Evolutionary conservation across 2,329 filamentous ascomycete species (phyloP).

Genomic region (Pseudogymnoascus sp.): DNA sequence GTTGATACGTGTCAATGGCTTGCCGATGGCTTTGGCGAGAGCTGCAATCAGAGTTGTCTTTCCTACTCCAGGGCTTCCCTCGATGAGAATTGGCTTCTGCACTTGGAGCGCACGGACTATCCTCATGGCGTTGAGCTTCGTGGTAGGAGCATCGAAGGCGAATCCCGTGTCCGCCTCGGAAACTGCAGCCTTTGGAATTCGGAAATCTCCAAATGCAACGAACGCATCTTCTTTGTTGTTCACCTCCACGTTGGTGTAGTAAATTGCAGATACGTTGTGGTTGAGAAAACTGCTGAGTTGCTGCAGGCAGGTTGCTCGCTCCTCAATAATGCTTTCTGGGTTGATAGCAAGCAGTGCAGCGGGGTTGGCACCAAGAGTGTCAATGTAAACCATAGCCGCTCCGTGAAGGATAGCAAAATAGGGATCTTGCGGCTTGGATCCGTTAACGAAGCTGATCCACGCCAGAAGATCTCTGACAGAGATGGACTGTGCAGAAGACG

Average conservation of each 20-base stretch:
- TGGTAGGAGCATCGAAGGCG: constrained; percentile 83
- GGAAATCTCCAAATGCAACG: constrained; percentile 69
- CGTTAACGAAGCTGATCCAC: constrained; percentile 90
- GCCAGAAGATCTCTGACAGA: constrained; percentile 88
- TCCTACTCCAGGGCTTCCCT: constrained; percentile 95
- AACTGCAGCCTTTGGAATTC: constrained; percentile 45
- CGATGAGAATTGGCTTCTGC: constrained; percentile 82
- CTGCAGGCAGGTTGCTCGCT: constrained; percentile 64
- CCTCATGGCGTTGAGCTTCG: constrained; percentile 80
- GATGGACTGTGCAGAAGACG: constrained; percentile 65
- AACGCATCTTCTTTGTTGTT: constrained; percentile 37
- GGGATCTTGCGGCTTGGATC: constrained; percentile 32
- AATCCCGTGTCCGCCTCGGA: constrained; percentile 52
- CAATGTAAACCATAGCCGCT: constrained; percentile 90
- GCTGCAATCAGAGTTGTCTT: constrained; percentile 92
- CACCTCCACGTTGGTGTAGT: constrained; percentile 55
- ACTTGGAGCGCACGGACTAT: constrained; percentile 84
- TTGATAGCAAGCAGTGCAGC: constrained; percentile 74
- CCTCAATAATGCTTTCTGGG: constrained; percentile 57
- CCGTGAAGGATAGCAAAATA: constrained; percentile 63
- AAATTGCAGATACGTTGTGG: constrained; percentile 55
- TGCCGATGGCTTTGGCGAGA: constrained; percentile 69
- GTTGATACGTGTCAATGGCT: constrained; percentile 86
- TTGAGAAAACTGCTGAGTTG: constrained; percentile 62
- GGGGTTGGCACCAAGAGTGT: constrained; percentile 90